A percentile compares a stretch with the other conserved stretches of the same genome.
These are phyloP conservation scores for Diaporthe humulicola DNA, from an alignment of 2,329 filamentous ascomycete genomes.

Conservation along the genomic window DNA sequence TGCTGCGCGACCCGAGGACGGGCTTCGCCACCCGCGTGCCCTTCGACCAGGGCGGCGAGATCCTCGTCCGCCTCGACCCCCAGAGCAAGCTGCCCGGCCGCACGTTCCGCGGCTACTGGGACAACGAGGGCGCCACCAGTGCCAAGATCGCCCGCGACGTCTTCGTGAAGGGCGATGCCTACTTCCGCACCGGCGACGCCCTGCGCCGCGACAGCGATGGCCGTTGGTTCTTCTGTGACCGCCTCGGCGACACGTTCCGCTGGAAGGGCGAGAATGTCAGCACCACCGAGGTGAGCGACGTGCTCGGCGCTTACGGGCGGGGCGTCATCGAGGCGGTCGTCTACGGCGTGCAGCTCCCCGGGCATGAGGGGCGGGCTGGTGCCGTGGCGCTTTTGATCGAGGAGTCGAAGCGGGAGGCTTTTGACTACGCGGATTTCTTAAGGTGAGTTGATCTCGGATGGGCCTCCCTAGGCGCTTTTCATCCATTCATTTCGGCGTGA, in stretches of 20 bases:
- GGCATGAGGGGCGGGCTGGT: conserved; percentile 77
- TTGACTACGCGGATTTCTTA: conserved; percentile 73
- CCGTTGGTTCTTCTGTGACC: conserved; percentile 78
- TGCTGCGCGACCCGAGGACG: conserved; percentile 74
- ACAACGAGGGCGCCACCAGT: conserved; percentile 74
- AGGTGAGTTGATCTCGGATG: conserved; percentile 50
- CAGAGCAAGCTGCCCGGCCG: conserved; percentile 54
- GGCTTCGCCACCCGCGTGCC: conserved; percentile 74
- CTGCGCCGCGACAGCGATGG: conserved; percentile 73
- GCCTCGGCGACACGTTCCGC: conserved; percentile 79
- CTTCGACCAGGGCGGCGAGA: conserved; percentile 81
- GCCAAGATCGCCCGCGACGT: conserved; percentile 77
- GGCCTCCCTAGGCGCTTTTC: neutral
- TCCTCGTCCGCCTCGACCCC: conserved; percentile 71
- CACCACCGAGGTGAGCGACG: conserved; percentile 76
- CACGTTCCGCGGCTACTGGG: conserved; percentile 78
- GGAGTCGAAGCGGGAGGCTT: conserved; percentile 58
- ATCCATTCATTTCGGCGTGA: neutral
- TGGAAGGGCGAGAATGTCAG: conserved; percentile 81
- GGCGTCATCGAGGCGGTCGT: conserved; percentile 76
- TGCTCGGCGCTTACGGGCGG: conserved; percentile 67
- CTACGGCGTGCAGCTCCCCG: conserved; percentile 75
- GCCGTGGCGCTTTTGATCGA: conserved; percentile 72
- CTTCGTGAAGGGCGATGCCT: conserved; percentile 76
- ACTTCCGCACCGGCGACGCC: conserved; percentile 78